Evolutionary conservation across 345 rosid genomes (phyloP), one percentile per base, ranked within the genome.

Genomic region (Boechera divaricarpa): DNA sequence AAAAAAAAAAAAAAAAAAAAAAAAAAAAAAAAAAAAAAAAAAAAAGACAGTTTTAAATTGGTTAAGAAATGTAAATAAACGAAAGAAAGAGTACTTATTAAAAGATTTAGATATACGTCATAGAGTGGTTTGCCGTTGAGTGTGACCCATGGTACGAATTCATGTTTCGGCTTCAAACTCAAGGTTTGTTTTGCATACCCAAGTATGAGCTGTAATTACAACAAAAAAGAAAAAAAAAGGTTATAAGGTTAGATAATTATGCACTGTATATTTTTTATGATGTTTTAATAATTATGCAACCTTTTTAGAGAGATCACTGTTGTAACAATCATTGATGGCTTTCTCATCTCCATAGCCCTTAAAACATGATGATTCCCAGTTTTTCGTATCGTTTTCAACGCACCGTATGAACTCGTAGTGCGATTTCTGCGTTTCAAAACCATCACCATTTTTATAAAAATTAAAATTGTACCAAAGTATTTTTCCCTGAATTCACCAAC

Each of bases 361-460:
- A 28, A 38, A 33, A 64, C 76, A 70, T 41, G 49, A 10, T 72
- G 28, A 7, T 41, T 47, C 0, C 66, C 67, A 70, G 0, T 64
- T 21, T 31, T 24, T 0, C 4, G 55, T 32, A 26, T 35, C 1
- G 4, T 41, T 63, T 36, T 70, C 76, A 15, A 77, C 2, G 76
- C 76, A 77, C 28, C 65, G 31, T 48, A 91, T 84, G 49, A 87
- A 81, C 8, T 31, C 36, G 81, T 83, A 89, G 15, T 91, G 88
- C 60, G 33, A 56, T 13, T 26, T 63, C 89, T 88, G 85, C 75
- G 39, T 15, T 28, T 16, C 29, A 74, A 65, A 33, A 54, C 16
- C 36, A 41, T 69, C 32, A 39, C 28, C 28, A 65, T 3, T 32
- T 16, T 55, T 24, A 26, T 3, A 12, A 13, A 36, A 44, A n/a